Evolutionary conservation across 148 eudicot genomes (phyloP).

Genomic region (Arbutus unedo): DNA sequence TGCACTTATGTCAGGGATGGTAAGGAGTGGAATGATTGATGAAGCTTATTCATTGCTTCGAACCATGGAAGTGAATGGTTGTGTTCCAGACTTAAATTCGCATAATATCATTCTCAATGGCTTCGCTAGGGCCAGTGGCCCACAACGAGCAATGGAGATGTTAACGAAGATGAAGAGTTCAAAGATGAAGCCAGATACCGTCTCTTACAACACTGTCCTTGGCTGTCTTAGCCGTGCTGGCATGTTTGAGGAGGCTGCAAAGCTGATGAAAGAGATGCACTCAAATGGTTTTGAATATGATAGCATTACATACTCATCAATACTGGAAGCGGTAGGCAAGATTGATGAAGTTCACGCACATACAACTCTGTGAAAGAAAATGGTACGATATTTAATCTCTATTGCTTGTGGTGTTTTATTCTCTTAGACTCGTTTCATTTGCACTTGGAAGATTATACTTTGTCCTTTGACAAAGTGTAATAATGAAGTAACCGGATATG

Average conservation of each 20-base stretch:
- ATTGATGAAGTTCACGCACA: constrained; percentile 54
- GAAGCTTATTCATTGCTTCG: constrained; percentile 69
- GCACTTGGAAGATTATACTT: constrained; percentile 8
- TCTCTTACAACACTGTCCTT: constrained; percentile 86
- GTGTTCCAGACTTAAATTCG: constrained; percentile 74
- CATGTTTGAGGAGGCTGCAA: constrained; percentile 96
- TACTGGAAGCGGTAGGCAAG: constrained; percentile 94
- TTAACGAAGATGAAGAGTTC: constrained; percentile 68
- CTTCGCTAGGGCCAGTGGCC: constrained; percentile 71
- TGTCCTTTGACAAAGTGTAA: background rate
- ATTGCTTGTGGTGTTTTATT: background rate
- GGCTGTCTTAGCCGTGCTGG: constrained; percentile 93
- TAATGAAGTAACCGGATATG: background rate
- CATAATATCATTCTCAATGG: constrained; percentile 84
- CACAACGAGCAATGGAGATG: constrained; percentile 67
- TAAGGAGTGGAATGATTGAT: constrained; percentile 69
- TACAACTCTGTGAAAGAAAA: constrained; percentile 15
- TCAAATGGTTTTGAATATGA: constrained; percentile 73
- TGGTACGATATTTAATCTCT: background rate
- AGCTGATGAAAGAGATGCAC: constrained; percentile 84
- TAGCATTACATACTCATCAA: constrained; percentile 77
- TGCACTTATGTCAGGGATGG: constrained; percentile 94
- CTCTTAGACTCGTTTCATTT: background rate
- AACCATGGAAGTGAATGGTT: constrained; percentile 76
- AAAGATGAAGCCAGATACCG: constrained; percentile 64